Evolutionary conservation across 2,329 filamentous ascomycete species (phyloP).

Genomic region (Aspergillus ustus): DNA sequence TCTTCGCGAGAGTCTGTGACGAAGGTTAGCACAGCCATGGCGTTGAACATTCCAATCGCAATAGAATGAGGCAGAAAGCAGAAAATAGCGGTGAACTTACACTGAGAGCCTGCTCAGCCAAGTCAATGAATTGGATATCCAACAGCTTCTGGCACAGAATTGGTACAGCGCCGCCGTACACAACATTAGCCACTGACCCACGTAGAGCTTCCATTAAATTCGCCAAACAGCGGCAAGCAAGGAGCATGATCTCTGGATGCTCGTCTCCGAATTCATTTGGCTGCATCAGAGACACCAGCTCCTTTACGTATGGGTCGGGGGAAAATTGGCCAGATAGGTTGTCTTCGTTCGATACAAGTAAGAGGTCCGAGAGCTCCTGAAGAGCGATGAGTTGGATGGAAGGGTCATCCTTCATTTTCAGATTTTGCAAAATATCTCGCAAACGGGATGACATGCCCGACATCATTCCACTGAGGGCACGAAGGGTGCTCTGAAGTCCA

Average conservation of each 20-base stretch:
- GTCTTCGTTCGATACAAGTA: conserved; percentile 95
- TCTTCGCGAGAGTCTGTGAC: conserved; percentile 84
- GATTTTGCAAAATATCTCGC: conserved; percentile 73
- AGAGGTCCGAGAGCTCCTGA: conserved; percentile 88
- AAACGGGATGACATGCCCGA: conserved; percentile 79
- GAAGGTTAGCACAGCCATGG: conserved; percentile 8
- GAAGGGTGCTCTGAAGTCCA: conserved; percentile 76
- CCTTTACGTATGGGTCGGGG: conserved; percentile 92
- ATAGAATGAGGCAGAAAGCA: background rate
- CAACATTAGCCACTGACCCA: conserved; percentile 89
- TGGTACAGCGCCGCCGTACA: conserved; percentile 95
- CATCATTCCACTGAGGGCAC: conserved; percentile 91
- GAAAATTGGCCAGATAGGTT: conserved; percentile 94
- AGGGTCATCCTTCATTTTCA: conserved; percentile 82
- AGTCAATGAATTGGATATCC: conserved; percentile 95
- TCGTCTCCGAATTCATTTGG: conserved; percentile 85
- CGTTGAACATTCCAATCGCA: background rate
- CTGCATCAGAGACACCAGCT: conserved; percentile 89
- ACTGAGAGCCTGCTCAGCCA: conserved; percentile 95
- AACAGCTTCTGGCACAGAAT: conserved; percentile 92
- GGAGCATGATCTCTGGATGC: conserved; percentile 95
- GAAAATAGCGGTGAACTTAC: conserved; percentile 46
- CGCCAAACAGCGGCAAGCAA: conserved; percentile 92
- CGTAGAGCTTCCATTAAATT: conserved; percentile 98
- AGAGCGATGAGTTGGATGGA: conserved; percentile 89